A percentile compares a stretch with the other conserved stretches of the same genome.
These are phyloP conservation scores for Fusarium pseudoanthophilum DNA, from an alignment of 2,329 filamentous ascomycete species.

Conservation along the genomic window DNA sequence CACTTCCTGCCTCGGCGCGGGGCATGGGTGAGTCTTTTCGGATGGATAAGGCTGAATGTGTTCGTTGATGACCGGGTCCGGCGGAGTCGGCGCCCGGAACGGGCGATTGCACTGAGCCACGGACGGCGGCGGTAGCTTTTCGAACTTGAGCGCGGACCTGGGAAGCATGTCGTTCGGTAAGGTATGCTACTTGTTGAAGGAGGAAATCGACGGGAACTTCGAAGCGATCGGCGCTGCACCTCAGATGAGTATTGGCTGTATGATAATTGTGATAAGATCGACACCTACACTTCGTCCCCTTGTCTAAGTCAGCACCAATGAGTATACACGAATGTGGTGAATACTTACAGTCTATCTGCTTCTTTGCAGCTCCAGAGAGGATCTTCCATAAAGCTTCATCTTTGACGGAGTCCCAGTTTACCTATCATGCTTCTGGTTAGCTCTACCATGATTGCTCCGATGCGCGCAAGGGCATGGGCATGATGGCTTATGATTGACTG, in stretches of 20 bases:
- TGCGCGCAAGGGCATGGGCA: constrained; percentile 25
- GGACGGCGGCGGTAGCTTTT: constrained; percentile 71
- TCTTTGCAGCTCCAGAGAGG: constrained; percentile 82
- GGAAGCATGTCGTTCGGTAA: constrained; percentile 90
- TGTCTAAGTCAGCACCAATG: constrained; percentile 33
- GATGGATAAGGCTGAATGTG: constrained; percentile 65
- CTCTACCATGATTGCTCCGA: constrained; percentile 21
- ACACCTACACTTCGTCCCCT: constrained; percentile 81
- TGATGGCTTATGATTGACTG: constrained; percentile 22
- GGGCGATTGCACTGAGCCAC: constrained; percentile 69
- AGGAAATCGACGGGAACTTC: constrained; percentile 89
- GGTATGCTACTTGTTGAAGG: constrained; percentile 91
- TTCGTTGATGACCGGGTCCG: constrained; percentile 53
- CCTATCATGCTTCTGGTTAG: constrained; percentile 60
- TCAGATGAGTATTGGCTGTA: constrained; percentile 37
- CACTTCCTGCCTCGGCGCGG: constrained; percentile 57
- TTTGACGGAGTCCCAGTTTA: constrained; percentile 88
- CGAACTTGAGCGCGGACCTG: constrained; percentile 92
- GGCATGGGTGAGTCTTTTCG: constrained; percentile 67
- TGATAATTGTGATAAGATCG: constrained; percentile 28
- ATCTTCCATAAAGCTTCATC: constrained; percentile 92
- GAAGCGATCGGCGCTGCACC: constrained; percentile 74
- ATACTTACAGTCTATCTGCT: constrained; percentile 83
- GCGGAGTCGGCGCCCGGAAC: constrained; percentile 61
- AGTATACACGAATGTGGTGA: background rate